phyloP scores from a whole-genome alignment of 768 basidiomycete genomes.

The Amanita phalloides region DNA sequence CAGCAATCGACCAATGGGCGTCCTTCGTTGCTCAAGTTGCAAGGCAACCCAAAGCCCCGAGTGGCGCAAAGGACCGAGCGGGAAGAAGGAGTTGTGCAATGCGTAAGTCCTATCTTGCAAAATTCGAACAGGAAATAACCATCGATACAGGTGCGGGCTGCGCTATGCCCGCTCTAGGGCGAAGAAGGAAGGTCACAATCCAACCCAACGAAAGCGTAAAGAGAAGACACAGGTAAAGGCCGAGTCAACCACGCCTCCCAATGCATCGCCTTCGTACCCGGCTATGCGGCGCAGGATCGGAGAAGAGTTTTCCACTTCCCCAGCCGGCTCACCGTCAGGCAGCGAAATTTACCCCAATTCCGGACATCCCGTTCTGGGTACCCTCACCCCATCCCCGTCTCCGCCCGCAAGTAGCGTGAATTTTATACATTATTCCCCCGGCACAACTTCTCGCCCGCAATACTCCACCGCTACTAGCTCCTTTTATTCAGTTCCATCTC shows the following conservation, averaged over 20 bases:
- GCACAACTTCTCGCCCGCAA: conserved; percentile 22
- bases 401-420: conserved; percentile 44
- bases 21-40: conserved; percentile 70
- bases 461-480: conserved; percentile 22
- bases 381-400: conserved; percentile 53
- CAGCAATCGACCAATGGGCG: conserved; percentile 63
- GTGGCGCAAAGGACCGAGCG: conserved; percentile 87
- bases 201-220: conserved; percentile 50
- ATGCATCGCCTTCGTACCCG: conserved; percentile 28
- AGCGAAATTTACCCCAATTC: conserved; percentile 45
- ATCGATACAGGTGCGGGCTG: conserved; percentile 55
- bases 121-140: background rate
- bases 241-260: conserved; percentile 28
- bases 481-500: conserved; percentile 44
- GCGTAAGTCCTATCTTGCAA: conserved; percentile 44
- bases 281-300: conserved; percentile 38
- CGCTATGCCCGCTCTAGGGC: conserved; percentile 82
- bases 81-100: conserved; percentile 87
- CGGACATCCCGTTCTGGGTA: conserved; percentile 23
- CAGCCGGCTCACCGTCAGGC: conserved; percentile 45
- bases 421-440: conserved; percentile 48
- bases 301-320: conserved; percentile 29
- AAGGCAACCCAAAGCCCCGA: conserved; percentile 77
- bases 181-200: conserved; percentile 68
- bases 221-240: conserved; percentile 42